Evolutionary conservation across 2,329 filamentous ascomycete species (phyloP).

Genomic region (Claviceps capensis): DNA sequence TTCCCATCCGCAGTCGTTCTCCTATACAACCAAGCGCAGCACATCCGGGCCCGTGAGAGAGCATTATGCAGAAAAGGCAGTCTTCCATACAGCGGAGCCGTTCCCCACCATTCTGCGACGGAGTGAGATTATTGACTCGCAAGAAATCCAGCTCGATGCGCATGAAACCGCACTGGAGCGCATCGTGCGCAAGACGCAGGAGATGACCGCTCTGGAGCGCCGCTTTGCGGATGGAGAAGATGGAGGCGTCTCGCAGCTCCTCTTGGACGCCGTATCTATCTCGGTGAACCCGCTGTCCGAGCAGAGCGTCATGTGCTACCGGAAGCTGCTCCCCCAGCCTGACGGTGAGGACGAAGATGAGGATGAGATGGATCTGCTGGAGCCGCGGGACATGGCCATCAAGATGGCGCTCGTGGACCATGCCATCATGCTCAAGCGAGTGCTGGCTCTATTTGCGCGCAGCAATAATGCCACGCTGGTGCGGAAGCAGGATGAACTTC

Average conservation of each 20-base stretch:
- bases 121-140: constrained; percentile 64
- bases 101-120: constrained; percentile 86
- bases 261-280: constrained; percentile 64
- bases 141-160: constrained; percentile 54
- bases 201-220: constrained; percentile 65
- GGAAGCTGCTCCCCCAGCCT: constrained; percentile 51
- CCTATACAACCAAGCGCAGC: constrained; percentile 58
- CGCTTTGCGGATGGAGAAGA: constrained; percentile 61
- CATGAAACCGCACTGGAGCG: constrained; percentile 84
- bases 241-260: constrained; percentile 48
- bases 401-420: constrained; percentile 81
- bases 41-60: constrained; percentile 55
- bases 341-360: constrained; percentile 21
- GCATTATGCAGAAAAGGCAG: constrained; percentile 68
- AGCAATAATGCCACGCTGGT: constrained; percentile 46
- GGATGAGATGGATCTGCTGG: constrained; percentile 29
- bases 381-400: constrained; percentile 62
- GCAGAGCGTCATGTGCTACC: constrained; percentile 67
- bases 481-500: constrained; percentile 44
- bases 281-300: constrained; percentile 63
- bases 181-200: constrained; percentile 79
- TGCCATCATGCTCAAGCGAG: constrained; percentile 74
- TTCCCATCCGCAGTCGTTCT: constrained; percentile 64
- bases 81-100: constrained; percentile 70
- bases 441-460: constrained; percentile 54